Evolutionary conservation across 257 asterid genomes (phyloP), one percentile per base, ranked within the genome.

Genomic region (Nicotiana tomentosiformis): DNA sequence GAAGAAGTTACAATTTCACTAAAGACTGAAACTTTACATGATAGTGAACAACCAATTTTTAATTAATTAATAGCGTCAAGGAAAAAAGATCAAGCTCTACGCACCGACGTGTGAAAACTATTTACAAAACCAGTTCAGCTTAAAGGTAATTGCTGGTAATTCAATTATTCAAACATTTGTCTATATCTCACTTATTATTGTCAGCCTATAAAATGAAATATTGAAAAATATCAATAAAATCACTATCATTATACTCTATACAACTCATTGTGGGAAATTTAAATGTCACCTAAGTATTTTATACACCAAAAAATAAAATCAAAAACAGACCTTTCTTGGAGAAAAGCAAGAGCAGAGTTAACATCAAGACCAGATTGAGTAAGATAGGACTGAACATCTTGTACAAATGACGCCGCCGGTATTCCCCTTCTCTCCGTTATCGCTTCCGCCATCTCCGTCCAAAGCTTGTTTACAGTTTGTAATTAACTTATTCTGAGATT

Each of bases 401-500:
- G 96, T 11, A 96, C 99, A 74, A 96, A 96, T 81, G 92, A 83
- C 82, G 98, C 98, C 61, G 99, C 95, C 80, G 98, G 98, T 62
- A 96, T 92, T 17, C 98, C 99, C 84, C 98, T 89, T 66, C 98
- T 90, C 93, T 93, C 98, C 78, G 92, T 53, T 56, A 83, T 49
- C 26, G 68, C 83, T 56, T 20, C 77, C 70, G 82, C 70, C 82
- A 37, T 57, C 70, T n/a, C 49, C 74, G 49, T 32, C 29, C 68
- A 26, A 10, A 14, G 35, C 35, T 32, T 12, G 78, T 18, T 72
- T n/a, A 7, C 20, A 9, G 51, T 43, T 43, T 43, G 51, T 43
- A 43, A 43, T 43, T 43, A 43, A 43, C 12, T 12, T 4, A 53
- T 15, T 12, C 2, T 53, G 18, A 43, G 51, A 43, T 43, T 0